A percentile compares a stretch with the other conserved stretches of the same genome.
phyloP scores from a whole-genome alignment of 768 basidiomycete genomes.

The Suillus brevipes region DNA sequence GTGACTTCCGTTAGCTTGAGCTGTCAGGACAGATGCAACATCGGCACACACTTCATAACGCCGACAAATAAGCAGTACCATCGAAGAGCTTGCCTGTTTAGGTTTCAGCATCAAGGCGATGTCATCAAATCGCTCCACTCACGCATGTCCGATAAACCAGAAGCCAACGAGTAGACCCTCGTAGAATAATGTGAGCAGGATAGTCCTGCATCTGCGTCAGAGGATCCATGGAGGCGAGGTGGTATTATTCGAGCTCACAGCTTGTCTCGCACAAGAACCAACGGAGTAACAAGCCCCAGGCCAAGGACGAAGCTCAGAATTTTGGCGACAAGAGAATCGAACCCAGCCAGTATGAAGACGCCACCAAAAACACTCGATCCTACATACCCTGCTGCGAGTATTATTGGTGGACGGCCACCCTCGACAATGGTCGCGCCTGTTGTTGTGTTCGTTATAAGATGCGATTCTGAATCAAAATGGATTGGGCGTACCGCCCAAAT shows the following conservation, averaged over 20 bases:
- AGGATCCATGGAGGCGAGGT: conserved; percentile 2
- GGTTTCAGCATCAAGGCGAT: conserved; percentile 9
- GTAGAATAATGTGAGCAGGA: conserved; percentile 75
- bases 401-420: conserved; percentile 70
- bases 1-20: conserved; percentile 14
- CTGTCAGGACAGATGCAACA: conserved; percentile 10
- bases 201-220: conserved; percentile 59
- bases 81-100: conserved; percentile 67
- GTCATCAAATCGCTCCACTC: conserved; percentile 30
- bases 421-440: conserved; percentile 53
- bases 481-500: conserved; percentile 64
- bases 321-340: conserved; percentile 89
- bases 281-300: conserved; percentile 81
- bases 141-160: conserved; percentile 96
- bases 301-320: conserved; percentile 90
- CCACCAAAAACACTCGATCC: conserved; percentile 83
- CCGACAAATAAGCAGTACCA: conserved; percentile 85
- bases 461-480: conserved; percentile 18
- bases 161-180: conserved; percentile 89
- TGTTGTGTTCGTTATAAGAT: not conserved
- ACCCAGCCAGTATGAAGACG: conserved; percentile 79
- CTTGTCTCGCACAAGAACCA: conserved; percentile 87
- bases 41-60: conserved; percentile 70
- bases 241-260: conserved; percentile 52
- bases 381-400: conserved; percentile 78